Percentiles rank a stretch among this genome's conserved stretches.
Conservation (phyloP, 2,329 filamentous ascomycete species). For the Penicillium expansum region DNA sequence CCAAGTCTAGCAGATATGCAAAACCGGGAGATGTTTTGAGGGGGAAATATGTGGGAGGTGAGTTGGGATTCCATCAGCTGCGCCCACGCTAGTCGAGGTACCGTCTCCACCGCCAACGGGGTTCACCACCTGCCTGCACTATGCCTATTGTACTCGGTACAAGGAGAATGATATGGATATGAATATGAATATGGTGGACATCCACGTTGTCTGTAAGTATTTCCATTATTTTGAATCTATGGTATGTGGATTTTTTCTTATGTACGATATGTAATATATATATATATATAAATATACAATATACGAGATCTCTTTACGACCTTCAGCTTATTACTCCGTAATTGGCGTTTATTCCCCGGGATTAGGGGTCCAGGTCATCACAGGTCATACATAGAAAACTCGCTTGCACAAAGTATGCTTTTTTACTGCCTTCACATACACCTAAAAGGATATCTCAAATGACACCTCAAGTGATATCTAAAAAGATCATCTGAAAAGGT, state of each 20-base stretch:
- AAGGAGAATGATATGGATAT: background rate
- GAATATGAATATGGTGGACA: background rate
- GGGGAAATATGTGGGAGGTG: background rate
- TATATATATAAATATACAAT: too few relatives aligned
- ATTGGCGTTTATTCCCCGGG: background rate
- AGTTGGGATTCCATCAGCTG: constrained; percentile 5
- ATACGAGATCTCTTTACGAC: too few relatives aligned
- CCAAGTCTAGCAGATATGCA: background rate
- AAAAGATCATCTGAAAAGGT: too few relatives aligned
- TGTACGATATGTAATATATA: too few relatives aligned
- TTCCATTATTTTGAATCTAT: background rate
- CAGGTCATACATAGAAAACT: too few relatives aligned
- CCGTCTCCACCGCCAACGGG: constrained; percentile 11
- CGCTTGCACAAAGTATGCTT: too few relatives aligned
- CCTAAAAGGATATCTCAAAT: too few relatives aligned
- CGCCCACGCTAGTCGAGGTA: constrained; percentile 11
- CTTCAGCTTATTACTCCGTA: background rate
- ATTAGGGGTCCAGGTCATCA: background rate
- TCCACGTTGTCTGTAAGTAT: too few relatives aligned
- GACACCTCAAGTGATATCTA: too few relatives aligned
- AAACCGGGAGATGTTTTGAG: background rate
- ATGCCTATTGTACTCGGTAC: background rate
- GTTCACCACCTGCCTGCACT: background rate
- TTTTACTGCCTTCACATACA: too few relatives aligned
- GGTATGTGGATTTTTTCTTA: background rate